Conservation (phyloP, 805 yeast genomes). For the Ogataea wickerhamii region DNA sequence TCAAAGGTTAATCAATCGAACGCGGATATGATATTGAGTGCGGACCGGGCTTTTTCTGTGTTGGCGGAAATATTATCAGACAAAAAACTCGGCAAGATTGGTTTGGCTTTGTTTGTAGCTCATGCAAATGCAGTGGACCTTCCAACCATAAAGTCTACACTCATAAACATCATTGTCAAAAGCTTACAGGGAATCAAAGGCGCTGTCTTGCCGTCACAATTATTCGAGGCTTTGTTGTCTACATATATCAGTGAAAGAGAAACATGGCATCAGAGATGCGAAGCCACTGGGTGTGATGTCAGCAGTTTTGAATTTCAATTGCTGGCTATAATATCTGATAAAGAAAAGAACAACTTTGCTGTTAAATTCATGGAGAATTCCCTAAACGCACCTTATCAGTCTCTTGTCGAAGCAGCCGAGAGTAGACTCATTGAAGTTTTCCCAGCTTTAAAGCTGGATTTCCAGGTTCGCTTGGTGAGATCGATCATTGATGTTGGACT, state of each 20-base stretch:
- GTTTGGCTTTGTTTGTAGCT: conserved; percentile 62
- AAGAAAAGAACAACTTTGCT: conserved; percentile 55
- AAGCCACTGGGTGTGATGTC: conserved; percentile 47
- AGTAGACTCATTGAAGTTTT: conserved; percentile 54
- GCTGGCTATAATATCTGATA: conserved; percentile 56
- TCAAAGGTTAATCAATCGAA: conserved; percentile 35
- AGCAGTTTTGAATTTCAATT: conserved; percentile 54
- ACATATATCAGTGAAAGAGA: conserved; percentile 46
- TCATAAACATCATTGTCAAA: conserved; percentile 44
- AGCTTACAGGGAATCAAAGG: conserved; percentile 38
- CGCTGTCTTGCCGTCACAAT: conserved; percentile 42
- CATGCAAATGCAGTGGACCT: conserved; percentile 55
- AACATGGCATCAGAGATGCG: conserved; percentile 42
- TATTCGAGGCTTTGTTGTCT: conserved; percentile 44
- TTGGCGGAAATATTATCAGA: conserved; percentile 40
- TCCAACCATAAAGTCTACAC: conserved; percentile 53
- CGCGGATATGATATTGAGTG: conserved; percentile 49
- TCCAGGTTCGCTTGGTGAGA: conserved; percentile 54
- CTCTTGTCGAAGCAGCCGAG: conserved; percentile 46
- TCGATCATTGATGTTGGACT: conserved; percentile 52
- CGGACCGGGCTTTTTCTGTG: conserved; percentile 39
- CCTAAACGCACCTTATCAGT: conserved; percentile 43
- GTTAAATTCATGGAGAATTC: conserved; percentile 57
- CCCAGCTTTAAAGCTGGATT: conserved; percentile 50
- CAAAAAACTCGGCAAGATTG: conserved; percentile 52